Conservation (phyloP, 2,329 filamentous ascomycete species). For the Colletotrichum zoysiae region DNA sequence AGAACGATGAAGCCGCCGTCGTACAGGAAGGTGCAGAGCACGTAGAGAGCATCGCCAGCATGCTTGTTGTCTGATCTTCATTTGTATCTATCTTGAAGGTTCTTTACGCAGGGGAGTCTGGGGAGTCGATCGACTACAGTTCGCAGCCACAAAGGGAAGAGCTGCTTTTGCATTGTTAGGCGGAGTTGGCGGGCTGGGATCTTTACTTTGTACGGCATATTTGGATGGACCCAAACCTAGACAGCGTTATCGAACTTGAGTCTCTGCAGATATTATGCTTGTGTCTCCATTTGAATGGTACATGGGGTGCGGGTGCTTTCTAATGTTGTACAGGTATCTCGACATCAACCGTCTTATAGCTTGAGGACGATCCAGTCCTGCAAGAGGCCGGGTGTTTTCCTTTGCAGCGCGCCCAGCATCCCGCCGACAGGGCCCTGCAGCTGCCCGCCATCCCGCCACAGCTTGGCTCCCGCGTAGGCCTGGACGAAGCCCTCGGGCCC, state of each 20-base stretch:
- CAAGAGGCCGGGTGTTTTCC: slow-evolving; percentile 53
- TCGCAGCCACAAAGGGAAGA: slow-evolving; percentile 13
- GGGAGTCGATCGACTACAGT: slow-evolving; percentile 8
- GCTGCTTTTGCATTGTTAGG: slow-evolving; percentile 36
- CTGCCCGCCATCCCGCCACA: slow-evolving; percentile 79
- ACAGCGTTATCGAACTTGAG: slow-evolving; percentile 41
- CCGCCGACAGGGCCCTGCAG: slow-evolving; percentile 81
- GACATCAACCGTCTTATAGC: slow-evolving; percentile 31
- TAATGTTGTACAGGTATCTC: not conserved
- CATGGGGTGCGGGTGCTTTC: not conserved
- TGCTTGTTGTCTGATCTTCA: slow-evolving; percentile 15
- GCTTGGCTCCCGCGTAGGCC: slow-evolving; percentile 83
- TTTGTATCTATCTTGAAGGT: slow-evolving; percentile 19
- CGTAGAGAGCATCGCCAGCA: slow-evolving; percentile 54
- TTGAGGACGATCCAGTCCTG: slow-evolving; percentile 67
- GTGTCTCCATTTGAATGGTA: not conserved
- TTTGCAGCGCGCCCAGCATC: slow-evolving; percentile 70
- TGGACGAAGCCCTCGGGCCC: slow-evolving; percentile 92
- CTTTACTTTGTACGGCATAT: slow-evolving; percentile 35
- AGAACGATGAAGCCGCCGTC: slow-evolving; percentile 90
- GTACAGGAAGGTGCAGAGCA: slow-evolving; percentile 90
- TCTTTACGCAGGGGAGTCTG: slow-evolving; percentile 25
- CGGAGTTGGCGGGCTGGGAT: slow-evolving; percentile 27
- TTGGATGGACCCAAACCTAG: slow-evolving; percentile 39
- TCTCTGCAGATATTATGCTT: slow-evolving; percentile 1